Percentiles rank a stretch among this genome's conserved stretches.
phyloP scores from a whole-genome alignment of 768 basidiomycete species.

The Russula earlei region DNA sequence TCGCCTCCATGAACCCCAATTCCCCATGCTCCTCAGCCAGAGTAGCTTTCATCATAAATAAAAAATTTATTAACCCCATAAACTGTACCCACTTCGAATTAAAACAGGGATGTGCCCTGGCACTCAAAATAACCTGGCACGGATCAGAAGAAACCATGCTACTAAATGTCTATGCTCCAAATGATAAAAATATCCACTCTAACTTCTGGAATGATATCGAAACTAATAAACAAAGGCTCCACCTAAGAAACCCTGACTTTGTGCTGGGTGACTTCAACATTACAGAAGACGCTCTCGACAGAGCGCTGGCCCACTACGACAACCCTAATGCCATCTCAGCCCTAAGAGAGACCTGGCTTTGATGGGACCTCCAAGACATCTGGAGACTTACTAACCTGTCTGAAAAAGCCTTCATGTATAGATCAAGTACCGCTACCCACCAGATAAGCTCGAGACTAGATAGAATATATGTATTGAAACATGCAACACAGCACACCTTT shows the following conservation, averaged over 20 bases:
- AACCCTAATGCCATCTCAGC: rapidly evolving
- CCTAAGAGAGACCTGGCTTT: neutral
- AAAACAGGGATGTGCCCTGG: neutral
- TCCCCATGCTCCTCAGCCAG: neutral
- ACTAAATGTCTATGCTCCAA: conserved; percentile 23
- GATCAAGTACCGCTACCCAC: too few species aligned
- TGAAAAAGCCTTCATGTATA: too few species aligned
- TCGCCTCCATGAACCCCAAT: neutral
- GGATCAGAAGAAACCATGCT: neutral
- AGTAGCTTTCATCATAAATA: neutral
- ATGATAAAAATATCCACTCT: neutral
- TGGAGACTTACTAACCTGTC: neutral
- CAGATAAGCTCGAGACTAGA: conserved; percentile 5
- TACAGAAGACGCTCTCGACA: neutral
- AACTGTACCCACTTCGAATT: neutral
- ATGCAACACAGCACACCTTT: too few species aligned
- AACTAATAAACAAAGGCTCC: neutral
- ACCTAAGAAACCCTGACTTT: neutral
- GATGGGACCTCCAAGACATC: neutral
- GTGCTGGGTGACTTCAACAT: conserved; percentile 3
- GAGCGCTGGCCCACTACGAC: too few species aligned
- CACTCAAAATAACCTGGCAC: conserved; percentile 17
- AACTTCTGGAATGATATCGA: conserved; percentile 14
- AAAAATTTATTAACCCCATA: neutral
- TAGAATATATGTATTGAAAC: conserved; percentile 3